These are phyloP conservation scores for Moricandia arvensis DNA, from an alignment of 345 rosid species.

Conservation along the genomic window DNA sequence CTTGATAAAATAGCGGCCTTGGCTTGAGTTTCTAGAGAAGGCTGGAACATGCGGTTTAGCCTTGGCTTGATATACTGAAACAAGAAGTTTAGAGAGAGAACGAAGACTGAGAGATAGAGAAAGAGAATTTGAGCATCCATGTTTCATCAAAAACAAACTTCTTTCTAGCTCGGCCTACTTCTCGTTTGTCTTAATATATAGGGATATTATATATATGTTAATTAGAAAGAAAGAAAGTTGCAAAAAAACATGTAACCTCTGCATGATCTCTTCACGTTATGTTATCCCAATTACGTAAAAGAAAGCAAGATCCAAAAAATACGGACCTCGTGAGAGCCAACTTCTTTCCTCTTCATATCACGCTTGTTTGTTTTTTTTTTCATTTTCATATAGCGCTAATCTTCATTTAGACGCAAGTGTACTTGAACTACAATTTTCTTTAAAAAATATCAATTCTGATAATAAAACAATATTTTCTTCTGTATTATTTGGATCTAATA, in stretches of 20 bases:
- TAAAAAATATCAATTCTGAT: neutral
- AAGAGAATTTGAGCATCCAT: constrained; percentile 8
- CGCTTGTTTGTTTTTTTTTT: neutral
- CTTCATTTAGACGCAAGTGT: constrained; percentile 17
- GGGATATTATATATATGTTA: neutral
- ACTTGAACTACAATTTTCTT: neutral
- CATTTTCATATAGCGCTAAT: neutral
- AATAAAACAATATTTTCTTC: neutral
- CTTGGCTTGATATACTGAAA: constrained; percentile 14
- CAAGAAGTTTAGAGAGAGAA: neutral
- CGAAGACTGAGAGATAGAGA: neutral
- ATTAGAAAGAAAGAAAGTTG: neutral
- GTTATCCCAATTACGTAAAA: constrained; percentile 20
- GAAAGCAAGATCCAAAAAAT: constrained; percentile 25
- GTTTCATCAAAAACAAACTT: constrained; percentile 21
- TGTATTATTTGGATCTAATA: neutral
- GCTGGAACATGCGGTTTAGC: constrained; percentile 22
- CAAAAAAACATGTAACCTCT: neutral
- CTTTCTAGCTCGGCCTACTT: neutral
- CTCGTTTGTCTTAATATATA: constrained; percentile 12
- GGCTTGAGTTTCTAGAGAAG: constrained; percentile 24
- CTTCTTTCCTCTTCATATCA: constrained; percentile 11
- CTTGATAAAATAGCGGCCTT: constrained; percentile 23
- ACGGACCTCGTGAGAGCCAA: constrained; percentile 34
- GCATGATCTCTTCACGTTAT: neutral